Conservation (phyloP, 805 yeast species). For the Candida tallmaniae region DNA sequence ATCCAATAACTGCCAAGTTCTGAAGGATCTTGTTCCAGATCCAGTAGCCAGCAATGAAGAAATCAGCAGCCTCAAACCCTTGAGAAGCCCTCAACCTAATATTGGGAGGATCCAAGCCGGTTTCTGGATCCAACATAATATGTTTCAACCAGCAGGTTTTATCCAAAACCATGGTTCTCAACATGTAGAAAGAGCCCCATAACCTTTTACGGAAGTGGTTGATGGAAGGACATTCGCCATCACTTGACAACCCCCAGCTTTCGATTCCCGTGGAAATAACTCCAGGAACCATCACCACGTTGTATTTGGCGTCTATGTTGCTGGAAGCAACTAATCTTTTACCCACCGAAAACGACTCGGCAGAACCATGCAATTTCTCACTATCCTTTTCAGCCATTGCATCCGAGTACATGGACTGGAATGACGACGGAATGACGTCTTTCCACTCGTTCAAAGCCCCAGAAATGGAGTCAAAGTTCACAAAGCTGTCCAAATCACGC, state of each 20-base stretch:
- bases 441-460: slow-evolving; percentile 58
- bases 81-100: slow-evolving; percentile 83
- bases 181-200: slow-evolving; percentile 98
- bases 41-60: slow-evolving; percentile 97
- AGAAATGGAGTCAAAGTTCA: slow-evolving; percentile 52
- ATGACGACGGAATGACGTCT: slow-evolving; percentile 61
- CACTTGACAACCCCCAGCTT: slow-evolving; percentile 82
- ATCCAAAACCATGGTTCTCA: slow-evolving; percentile 85
- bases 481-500: slow-evolving; percentile 46
- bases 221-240: slow-evolving; percentile 73
- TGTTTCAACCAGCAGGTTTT: slow-evolving; percentile 93
- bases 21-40: slow-evolving; percentile 96
- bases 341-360: slow-evolving; percentile 90
- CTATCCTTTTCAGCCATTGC: slow-evolving; percentile 33
- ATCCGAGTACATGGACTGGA: slow-evolving; percentile 57
- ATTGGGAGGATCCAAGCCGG: slow-evolving; percentile 90
- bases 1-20: slow-evolving; percentile 89
- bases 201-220: slow-evolving; percentile 84
- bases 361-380: slow-evolving; percentile 44
- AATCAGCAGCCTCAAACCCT: slow-evolving; percentile 96
- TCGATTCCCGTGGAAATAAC: slow-evolving; percentile 94
- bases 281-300: slow-evolving; percentile 93
- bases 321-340: slow-evolving; percentile 48
- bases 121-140: slow-evolving; percentile 80
- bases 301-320: slow-evolving; percentile 55